These are phyloP conservation scores for Thecaphora frezii DNA, from an alignment of 1,284 basidiomycete genomes.

Conservation along the genomic window DNA sequence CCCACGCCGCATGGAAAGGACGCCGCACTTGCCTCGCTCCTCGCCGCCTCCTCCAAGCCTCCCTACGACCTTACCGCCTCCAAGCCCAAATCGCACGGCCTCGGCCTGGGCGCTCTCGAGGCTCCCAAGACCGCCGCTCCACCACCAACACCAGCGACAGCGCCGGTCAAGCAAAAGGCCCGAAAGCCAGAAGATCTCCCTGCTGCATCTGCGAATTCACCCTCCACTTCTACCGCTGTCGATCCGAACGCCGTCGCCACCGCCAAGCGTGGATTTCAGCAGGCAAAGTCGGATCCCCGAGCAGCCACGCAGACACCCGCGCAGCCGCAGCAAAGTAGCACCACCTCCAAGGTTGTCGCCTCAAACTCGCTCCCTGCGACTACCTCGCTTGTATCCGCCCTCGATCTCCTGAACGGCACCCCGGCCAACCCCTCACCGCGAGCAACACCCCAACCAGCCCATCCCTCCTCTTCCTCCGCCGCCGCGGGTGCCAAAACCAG, in stretches of 20 bases:
- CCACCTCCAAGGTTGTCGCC: neutral
- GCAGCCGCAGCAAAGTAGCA: neutral
- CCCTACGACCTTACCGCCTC: conserved; percentile 16
- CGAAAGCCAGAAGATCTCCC: conserved; percentile 4
- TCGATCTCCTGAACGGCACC: neutral
- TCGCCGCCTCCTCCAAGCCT: conserved; percentile 27
- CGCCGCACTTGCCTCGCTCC: conserved; percentile 25
- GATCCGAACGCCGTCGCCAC: no score
- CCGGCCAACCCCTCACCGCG: neutral
- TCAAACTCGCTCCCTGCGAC: neutral
- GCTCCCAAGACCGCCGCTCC: neutral
- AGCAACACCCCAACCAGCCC: neutral
- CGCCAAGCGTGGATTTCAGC: neutral
- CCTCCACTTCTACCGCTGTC: no score
- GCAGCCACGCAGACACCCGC: no score
- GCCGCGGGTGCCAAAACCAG: no score
- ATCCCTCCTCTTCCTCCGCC: neutral
- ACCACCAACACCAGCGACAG: neutral
- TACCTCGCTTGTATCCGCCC: neutral
- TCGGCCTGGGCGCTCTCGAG: neutral
- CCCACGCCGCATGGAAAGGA: conserved; percentile 32
- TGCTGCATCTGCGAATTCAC: no score
- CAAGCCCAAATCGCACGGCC: neutral
- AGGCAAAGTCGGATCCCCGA: no score
- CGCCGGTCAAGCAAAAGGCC: conserved; percentile 5